These are phyloP conservation scores for Plectranthus barbatus DNA, from an alignment of 257 asterid species.

Conservation along the genomic window DNA sequence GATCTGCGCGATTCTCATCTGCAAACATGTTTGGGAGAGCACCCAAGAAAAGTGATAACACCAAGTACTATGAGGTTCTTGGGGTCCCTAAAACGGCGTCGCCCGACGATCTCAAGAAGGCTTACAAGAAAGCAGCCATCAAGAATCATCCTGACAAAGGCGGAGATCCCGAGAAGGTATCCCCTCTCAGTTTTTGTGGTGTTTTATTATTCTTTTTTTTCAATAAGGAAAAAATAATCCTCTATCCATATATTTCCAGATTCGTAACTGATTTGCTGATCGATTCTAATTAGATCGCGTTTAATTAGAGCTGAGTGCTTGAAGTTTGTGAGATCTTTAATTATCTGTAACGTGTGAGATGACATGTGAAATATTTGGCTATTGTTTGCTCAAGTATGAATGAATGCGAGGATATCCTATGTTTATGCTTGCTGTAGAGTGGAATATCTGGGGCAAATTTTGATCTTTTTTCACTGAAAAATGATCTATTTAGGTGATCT, in stretches of 20 bases:
- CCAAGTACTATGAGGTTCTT: constrained; percentile 34
- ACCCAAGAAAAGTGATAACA: constrained; percentile 39
- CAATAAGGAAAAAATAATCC: not conserved
- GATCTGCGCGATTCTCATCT: too few species aligned
- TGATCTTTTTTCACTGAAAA: too few species aligned
- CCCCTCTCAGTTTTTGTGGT: too few species aligned
- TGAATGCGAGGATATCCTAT: too few species aligned
- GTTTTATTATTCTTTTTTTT: not conserved
- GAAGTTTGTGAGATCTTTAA: not conserved
- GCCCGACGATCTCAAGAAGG: constrained; percentile 70
- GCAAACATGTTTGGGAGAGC: constrained; percentile 40
- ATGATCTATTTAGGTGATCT: too few species aligned
- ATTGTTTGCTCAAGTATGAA: not conserved
- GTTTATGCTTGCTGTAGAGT: too few species aligned
- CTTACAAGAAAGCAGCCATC: constrained; percentile 73
- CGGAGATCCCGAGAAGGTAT: constrained; percentile 80
- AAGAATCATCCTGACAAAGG: constrained; percentile 88
- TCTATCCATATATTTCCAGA: not conserved
- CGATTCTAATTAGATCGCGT: not conserved
- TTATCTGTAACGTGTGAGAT: not conserved
- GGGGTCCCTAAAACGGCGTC: constrained; percentile 59
- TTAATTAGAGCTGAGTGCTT: too few species aligned
- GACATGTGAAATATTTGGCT: not conserved
- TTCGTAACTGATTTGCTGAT: not conserved
- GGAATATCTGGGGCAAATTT: too few species aligned